Evolutionary conservation across 2,329 filamentous ascomycete genomes (phyloP), one percentile per base, ranked within the genome.

Genomic region (Phaeosphaeria sp.): DNA sequence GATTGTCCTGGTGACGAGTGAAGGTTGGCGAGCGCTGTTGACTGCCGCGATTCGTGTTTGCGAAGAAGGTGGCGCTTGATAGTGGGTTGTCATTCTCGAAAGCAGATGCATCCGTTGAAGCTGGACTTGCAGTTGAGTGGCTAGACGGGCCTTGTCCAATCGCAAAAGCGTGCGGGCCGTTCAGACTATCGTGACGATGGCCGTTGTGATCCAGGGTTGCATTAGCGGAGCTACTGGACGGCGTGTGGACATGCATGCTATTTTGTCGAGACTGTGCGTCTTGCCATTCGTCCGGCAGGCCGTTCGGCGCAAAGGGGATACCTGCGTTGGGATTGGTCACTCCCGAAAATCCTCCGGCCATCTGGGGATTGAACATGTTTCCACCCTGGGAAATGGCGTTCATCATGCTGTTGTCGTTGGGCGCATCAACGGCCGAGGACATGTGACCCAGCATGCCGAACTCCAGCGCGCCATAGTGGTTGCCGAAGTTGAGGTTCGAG

Each of bases 391-490:
- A 74, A 56, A 75, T 52, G 6, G 71, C 62, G 49, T 72, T 76
- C 54, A 76, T 71, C 62, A 75, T 59, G 52, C 61, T 67, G 44
- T 69, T 75, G 58, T 95, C 91, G 54, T 87, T 87, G 5, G 90
- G 87, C 6, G 90, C 91, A 67, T 95, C 91, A n/a, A 88, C 90
- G 15, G 91, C 90, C n/a, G 91, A 92, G 58, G 92, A 92, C 91
- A 99, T 96, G 75, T 98, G 94, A 25, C 92, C 93, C 0, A 99
- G 86, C 86, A 98, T 97, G 53, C 93, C 91, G 75, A 98, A 97
- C 77, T 98, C 95, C 76, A 97, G 84, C 18, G 93, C 94, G 59
- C 93, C 94, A 73, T 98, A 99, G 64, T 96, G 92, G 73, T 95
- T 98, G 55, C 93, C 93, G 76, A 98, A 99, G 75, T 95, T 95